Percentiles rank a stretch among this genome's conserved stretches.
Conservation (phyloP, 495 filamentous ascomycete species). For the Aspergillus nanangensis region DNA sequence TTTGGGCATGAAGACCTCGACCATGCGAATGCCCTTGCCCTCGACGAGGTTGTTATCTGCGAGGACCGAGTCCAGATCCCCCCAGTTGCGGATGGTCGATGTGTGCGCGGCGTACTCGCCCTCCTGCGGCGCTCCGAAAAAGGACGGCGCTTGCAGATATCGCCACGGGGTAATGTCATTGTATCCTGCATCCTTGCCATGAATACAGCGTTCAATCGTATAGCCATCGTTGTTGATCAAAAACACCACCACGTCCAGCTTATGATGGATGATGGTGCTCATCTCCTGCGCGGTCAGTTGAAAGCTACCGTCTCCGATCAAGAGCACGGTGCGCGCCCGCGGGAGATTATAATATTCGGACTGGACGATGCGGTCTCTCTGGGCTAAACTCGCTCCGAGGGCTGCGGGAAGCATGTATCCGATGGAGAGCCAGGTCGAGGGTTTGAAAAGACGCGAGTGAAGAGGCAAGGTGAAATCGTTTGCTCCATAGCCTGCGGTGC, state of each 20-base stretch:
- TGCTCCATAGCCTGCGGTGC: slow-evolving; percentile 24
- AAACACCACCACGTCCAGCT: slow-evolving; percentile 65
- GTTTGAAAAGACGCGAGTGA: slow-evolving; percentile 25
- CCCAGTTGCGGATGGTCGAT: neutral
- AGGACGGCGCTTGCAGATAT: slow-evolving; percentile 34
- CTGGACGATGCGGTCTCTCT: slow-evolving; percentile 18
- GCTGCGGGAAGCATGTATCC: slow-evolving; percentile 39
- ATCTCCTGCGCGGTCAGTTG: slow-evolving; percentile 75
- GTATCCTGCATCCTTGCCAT: slow-evolving; percentile 63
- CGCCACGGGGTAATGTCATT: slow-evolving; percentile 67
- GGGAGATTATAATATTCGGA: slow-evolving; percentile 9
- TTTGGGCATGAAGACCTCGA: no score
- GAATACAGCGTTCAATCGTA: slow-evolving; percentile 68
- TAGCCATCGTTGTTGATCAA: slow-evolving; percentile 71
- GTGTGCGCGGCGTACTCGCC: slow-evolving; percentile 8
- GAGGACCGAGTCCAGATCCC: no score
- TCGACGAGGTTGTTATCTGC: no score
- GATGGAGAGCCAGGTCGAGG: slow-evolving; percentile 32
- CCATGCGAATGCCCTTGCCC: no score
- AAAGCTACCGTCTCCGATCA: slow-evolving; percentile 77
- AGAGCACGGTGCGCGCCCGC: slow-evolving; percentile 49
- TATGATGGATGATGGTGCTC: slow-evolving; percentile 64
- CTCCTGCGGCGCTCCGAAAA: slow-evolving; percentile 27
- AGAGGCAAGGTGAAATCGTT: slow-evolving; percentile 17
- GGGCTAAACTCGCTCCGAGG: slow-evolving; percentile 37